A percentile compares a stretch with the other conserved stretches of the same genome.
Conservation (phyloP, 164 flowering plant genomes). For the Macadamia tetraphylla region DNA sequence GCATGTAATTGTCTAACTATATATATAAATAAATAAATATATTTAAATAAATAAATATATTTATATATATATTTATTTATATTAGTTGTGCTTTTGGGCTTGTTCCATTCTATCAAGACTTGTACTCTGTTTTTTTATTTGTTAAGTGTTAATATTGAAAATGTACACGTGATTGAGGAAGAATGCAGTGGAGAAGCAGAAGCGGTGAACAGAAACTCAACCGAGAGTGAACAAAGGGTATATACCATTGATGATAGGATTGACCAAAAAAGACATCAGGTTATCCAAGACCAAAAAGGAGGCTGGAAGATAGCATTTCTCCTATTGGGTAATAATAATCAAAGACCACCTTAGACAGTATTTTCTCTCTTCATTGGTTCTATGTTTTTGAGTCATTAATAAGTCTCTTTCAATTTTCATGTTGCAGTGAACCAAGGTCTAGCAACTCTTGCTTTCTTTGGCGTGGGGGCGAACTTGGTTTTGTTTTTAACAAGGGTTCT, state of each 20-base stretch:
- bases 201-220: not conserved
- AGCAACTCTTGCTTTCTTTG: conserved; percentile 81
- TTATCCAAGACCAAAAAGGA: conserved; percentile 22
- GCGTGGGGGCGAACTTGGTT: conserved; percentile 83
- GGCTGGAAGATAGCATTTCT: conserved; percentile 49
- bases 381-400: no score
- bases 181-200: not conserved
- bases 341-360: not conserved
- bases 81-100: no score
- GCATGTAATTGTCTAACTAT: no score
- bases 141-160: not conserved
- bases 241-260: conserved; percentile 14
- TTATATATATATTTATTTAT: no score
- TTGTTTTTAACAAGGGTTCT: conserved; percentile 76
- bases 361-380: not conserved
- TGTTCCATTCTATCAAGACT: no score
- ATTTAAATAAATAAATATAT: no score
- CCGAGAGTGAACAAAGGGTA: conserved; percentile 8
- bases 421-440: conserved; percentile 76
- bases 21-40: no score
- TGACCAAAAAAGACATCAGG: conserved; percentile 9
- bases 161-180: conserved; percentile 8
- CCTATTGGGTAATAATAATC: conserved; percentile 34
- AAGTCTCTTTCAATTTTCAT: not conserved
- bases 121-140: not conserved